Evolutionary conservation across 108 stramenopile genomes (phyloP), one percentile per base, ranked within the genome.

Genomic region (Thalassiosira profunda): DNA sequence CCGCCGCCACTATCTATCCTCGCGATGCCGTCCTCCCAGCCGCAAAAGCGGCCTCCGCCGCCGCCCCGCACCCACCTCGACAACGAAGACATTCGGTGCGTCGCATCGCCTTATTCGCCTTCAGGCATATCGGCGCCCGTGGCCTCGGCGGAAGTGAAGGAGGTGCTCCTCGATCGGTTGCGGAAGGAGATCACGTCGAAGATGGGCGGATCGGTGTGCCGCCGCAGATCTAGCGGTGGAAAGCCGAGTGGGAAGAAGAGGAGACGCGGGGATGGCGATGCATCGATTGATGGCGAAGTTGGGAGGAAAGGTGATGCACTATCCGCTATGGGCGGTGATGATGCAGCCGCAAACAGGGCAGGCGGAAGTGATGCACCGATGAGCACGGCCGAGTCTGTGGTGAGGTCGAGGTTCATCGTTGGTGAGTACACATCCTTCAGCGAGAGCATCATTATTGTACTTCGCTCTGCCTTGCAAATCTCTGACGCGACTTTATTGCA

Each of bases 111-210:
- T 25, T 64, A 28, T 26, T 9, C 21, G 0, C 5, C 20, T 17
- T 26, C 15, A 40, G 18, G 21, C 8, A 75, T 86, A 18, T 14
- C 43, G 2, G 74, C 89, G 15, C 62, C 58, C 5, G 73, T 84
- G 2, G 74, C 66, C 7, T 69, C 80, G 36, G 23, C 58, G 12
- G 64, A 84, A 34, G 35, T 67, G 26, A 87, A 88, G 38, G 62
- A 86, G 33, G 62, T 94, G 12, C 72, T 94, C 35, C 37, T 91
- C 21, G 85, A 83, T 17, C 80, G 90, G 14, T 74, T 94, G 25
- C 60, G 75, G 36, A 88, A 86, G 26, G 93, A 94, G 79, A 68
- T 94, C 35, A 37, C 84, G 0, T 45, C 58, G n/a, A 74, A 74
- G 49, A 26, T 74, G 21, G 42, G 55, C 25, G 64, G 61, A 23